Base-by-base conservation (phyloP, 2,329 filamentous ascomycete genomes). In the Phyllosticta citribraziliensis region DNA sequence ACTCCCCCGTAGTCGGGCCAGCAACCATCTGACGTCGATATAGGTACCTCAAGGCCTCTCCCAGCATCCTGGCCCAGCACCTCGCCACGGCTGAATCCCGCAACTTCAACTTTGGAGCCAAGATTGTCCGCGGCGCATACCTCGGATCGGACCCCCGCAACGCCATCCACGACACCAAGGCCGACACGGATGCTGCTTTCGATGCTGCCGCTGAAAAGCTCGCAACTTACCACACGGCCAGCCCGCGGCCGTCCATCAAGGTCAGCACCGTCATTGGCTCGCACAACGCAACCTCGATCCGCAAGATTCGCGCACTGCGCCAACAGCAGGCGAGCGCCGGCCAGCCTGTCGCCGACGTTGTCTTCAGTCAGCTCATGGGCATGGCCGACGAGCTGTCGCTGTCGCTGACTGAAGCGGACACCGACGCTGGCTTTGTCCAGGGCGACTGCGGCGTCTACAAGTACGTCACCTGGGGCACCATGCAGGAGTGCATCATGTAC, bases 301-400 rank as follows among this genome's bases (percentile, higher is more conserved):
- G 73, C 55, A 75, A 75, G 56, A 80, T 80, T 1, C 78, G 81
- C 30, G 74, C 76, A 60, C 69, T 79, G 25, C 80, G 82, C 55
- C 65, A 73, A 0, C 69, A 71, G n/a, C 72, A 72, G 0, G 55
- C 33, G 10, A 33, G 65, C 22, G 67, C 66, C 17, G 76, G 76
- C 11, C 69, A 81, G 33, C 69, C 73, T 2, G 76, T 77, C 3
- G 78, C 82, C 1, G 75, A 79, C 1, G 74, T 84, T n/a, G 73
- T 74, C 2, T 91, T 89, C 71, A 88, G 88, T 2, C 92, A 97
- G 75, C 82, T 97, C 1, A 89, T 94, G 77, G 92, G 93, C 35
- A 97, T 97, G 93, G 93, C 93, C 0, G 93, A 97, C 67, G 92
- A 97, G 70, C 85, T 97, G 55, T 91, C 88, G 64, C 81, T 82